These are phyloP conservation scores for Hanseniaspora nectarophila DNA, from an alignment of 805 yeast genomes.

Conservation along the genomic window DNA sequence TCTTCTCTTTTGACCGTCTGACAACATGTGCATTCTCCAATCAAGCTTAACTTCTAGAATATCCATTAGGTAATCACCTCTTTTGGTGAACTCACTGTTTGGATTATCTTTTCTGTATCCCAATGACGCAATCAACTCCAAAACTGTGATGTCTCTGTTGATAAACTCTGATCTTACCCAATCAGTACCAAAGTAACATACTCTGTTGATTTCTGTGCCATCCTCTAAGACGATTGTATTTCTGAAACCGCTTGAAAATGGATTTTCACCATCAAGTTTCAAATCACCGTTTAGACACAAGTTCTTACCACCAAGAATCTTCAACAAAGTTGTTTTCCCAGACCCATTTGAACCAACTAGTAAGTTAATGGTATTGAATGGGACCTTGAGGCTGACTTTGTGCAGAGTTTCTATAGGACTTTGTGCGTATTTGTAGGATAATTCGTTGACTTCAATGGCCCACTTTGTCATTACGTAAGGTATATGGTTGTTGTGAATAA, in stretches of 20 bases:
- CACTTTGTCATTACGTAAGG: constrained; percentile 13
- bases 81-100: constrained; percentile 37
- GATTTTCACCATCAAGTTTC: constrained; percentile 70
- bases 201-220: constrained; percentile 29
- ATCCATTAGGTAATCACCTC: constrained; percentile 64
- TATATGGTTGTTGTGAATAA: no score
- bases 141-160: constrained; percentile 81
- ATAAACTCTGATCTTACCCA: constrained; percentile 92
- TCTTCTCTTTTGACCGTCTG: constrained; percentile 91
- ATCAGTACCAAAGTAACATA: constrained; percentile 87
- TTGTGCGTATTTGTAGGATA: constrained; percentile 58
- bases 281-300: constrained; percentile 63
- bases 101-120: constrained; percentile 50
- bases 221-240: constrained; percentile 17
- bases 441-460: constrained; percentile 51
- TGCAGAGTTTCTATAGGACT: constrained; percentile 53
- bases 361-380: constrained; percentile 63
- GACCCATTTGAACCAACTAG: constrained; percentile 94
- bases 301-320: constrained; percentile 82
- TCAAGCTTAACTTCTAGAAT: constrained; percentile 72
- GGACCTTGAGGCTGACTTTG: constrained; percentile 48
- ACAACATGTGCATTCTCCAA: constrained; percentile 86
- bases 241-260: constrained; percentile 50
- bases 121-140: constrained; percentile 61
- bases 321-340: constrained; percentile 81